Conservation (phyloP, 2,329 filamentous ascomycete genomes). For the Aspergillus luchuensis region DNA sequence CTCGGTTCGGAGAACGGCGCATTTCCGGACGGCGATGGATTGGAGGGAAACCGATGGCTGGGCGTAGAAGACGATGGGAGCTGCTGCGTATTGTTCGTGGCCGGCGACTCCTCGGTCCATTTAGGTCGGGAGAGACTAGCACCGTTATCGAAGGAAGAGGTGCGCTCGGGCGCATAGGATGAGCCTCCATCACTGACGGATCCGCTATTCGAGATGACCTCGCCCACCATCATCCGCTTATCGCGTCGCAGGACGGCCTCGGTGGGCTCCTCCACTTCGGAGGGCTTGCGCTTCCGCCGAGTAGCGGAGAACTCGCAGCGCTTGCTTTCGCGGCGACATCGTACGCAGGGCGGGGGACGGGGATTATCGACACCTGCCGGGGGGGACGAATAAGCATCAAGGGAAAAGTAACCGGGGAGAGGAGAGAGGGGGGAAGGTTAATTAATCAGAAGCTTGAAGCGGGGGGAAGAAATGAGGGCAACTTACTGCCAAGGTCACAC, state of each 20-base stretch:
- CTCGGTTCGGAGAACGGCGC: conserved; percentile 32
- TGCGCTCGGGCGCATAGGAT: conserved; percentile 30
- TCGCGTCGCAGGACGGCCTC: conserved; percentile 46
- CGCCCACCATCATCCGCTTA: conserved; percentile 56
- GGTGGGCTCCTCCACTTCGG: conserved; percentile 47
- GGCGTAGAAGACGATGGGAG: conserved; percentile 4
- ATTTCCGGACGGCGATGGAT: conserved; percentile 19
- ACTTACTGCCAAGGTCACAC: conserved; percentile 51
- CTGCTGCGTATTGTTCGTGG: neutral
- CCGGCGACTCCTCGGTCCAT: conserved; percentile 1
- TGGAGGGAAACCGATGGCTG: conserved; percentile 3
- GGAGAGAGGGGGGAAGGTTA: conserved; percentile 1
- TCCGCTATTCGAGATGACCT: conserved; percentile 37
- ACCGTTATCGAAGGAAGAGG: conserved; percentile 26
- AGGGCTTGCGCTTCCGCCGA: conserved; percentile 82
- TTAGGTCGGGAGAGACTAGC: conserved; percentile 24
- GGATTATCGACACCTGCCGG: conserved; percentile 76
- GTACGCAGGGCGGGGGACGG: conserved; percentile 87
- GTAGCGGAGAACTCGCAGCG: conserved; percentile 97
- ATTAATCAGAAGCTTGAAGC: neutral
- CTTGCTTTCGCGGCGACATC: conserved; percentile 92
- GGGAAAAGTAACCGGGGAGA: conserved; percentile 6
- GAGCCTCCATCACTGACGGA: conserved; percentile 27
- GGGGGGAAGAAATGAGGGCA: conserved; percentile 4
- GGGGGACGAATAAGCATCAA: conserved; percentile 17